These are phyloP conservation scores for Malus hybrid DNA, from an alignment of 331 rosid genomes.

Conservation along the genomic window DNA sequence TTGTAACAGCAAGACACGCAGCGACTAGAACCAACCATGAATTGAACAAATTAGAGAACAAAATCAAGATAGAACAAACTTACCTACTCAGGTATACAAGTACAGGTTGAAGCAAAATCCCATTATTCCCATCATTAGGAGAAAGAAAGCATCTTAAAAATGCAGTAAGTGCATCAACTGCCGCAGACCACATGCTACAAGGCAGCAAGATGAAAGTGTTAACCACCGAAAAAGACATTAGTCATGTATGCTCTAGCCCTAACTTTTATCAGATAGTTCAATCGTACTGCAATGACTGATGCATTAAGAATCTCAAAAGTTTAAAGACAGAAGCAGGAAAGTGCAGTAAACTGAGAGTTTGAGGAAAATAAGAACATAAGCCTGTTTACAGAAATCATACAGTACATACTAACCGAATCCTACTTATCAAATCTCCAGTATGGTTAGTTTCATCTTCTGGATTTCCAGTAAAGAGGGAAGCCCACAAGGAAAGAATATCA, in stretches of 20 bases:
- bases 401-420: conserved; percentile 42
- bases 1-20: neutral
- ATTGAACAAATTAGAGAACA: neutral
- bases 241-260: neutral
- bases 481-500: conserved; percentile 96
- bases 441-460: conserved; percentile 51
- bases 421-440: conserved; percentile 60
- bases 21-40: neutral
- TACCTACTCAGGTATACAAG: conserved; percentile 88
- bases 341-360: neutral
- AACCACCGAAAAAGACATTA: neutral
- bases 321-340: neutral
- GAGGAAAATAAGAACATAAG: neutral
- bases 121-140: conserved; percentile 35
- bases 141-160: conserved; percentile 76
- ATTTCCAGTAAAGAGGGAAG: conserved; percentile 59
- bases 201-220: neutral
- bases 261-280: neutral
- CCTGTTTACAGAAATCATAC: neutral
- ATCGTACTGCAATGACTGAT: neutral
- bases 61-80: neutral
- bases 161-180: conserved; percentile 87
- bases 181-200: conserved; percentile 94
- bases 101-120: conserved; percentile 84
- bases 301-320: neutral